Base-by-base conservation (phyloP, 352 stramenopile species). In the Plasmopara halstedii region DNA sequence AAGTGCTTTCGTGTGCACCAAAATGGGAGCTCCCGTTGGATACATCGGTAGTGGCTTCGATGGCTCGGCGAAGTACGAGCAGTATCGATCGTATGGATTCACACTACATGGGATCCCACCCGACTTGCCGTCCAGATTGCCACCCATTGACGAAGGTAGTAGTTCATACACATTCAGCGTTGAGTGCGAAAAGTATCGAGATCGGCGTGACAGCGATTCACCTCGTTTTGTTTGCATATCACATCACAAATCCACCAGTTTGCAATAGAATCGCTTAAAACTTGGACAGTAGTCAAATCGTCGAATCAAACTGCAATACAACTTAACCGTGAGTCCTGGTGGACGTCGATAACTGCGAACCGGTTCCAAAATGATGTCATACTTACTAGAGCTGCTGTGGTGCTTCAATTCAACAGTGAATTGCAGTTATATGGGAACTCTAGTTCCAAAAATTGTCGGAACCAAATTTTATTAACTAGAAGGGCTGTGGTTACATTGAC, bases 1-100 rank as follows among this genome's bases (percentile, higher is more conserved):
- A 50, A 53, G 51, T 50, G 40, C 23, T 26, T 40, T 66, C 56
- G 45, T 66, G 57, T 62, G 40, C 46, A 62, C 53, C 23, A 40
- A 53, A 62, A 45, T 35, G 40, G 42, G 48, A 33, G n/a, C 33
- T 17, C 14, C 39, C 33, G 25, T 46, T 4, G 39, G 39, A 35
- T 46, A 36, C 23, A 46, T 29, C 14, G 39, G 39, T 35, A 15
- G 39, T 44, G 23, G 22, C 20, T 33, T 34, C 33, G 38, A 33
- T 44, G 21, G 21, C n/a, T 33, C 22, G 21, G n/a, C 38, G 23
- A 34, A 34, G 13, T 11, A 31, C 26, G 29, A 35, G 20, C 22
- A 32, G 13, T 44, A 22, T 44, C 21, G 33, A 44, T 21, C 23
- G 38, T 22, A 44, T 44, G 38, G 2, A 21, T 44, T 34, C 15